Evolutionary conservation across 768 basidiomycete genomes (phyloP), one percentile per base, ranked within the genome.

Genomic region (Russula dissimulans): DNA sequence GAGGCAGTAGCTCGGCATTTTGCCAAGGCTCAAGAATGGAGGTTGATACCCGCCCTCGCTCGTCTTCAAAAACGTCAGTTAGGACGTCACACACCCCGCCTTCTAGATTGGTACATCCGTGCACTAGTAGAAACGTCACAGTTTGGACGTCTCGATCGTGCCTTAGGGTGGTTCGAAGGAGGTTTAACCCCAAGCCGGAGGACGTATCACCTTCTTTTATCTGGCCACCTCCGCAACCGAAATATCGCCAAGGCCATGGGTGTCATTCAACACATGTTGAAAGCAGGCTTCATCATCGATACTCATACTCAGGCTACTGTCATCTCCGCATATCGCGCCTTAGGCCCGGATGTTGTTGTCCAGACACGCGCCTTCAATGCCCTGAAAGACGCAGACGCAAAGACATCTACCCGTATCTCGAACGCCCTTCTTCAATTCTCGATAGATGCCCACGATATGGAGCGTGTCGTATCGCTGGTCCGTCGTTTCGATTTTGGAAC

Each of bases 21-120:
- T 29, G 79, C 83, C 18, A 65, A 71, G 8, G 67, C 67, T 50
- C 74, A 72, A 31, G 68, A 74, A 31, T 90, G 88, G 87, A 61
- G 71, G 38, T 67, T 73, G 12, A 71, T 91, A 4, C 72, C 81
- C 18, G 62, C 71, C 22, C 67, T 82, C 17, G 79, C 82, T 54
- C 69, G 72, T 31, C 72, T 82, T 18, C 86, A 78, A 52, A 75
- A 73, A 62, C 69, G 73, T 39, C 78, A 83, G 22, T 75, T 77
- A 15, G 79, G 79, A 45, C 74, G 72, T 54, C 75, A 78, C 3
- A 84, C 81, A 3, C 64, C 71, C 34, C 79, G 82, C 36, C 74
- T 91, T 26, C 76, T 91, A 62, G 83, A 91, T 69, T 90, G 87
- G 87, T 80, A 81, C 50, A 74, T 79, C 8, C 80, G 81, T 41